Percentiles rank a stretch among this genome's conserved stretches.
phyloP scores from a whole-genome alignment of 2,329 filamentous ascomycete species.

The Seiridium cupressi region DNA sequence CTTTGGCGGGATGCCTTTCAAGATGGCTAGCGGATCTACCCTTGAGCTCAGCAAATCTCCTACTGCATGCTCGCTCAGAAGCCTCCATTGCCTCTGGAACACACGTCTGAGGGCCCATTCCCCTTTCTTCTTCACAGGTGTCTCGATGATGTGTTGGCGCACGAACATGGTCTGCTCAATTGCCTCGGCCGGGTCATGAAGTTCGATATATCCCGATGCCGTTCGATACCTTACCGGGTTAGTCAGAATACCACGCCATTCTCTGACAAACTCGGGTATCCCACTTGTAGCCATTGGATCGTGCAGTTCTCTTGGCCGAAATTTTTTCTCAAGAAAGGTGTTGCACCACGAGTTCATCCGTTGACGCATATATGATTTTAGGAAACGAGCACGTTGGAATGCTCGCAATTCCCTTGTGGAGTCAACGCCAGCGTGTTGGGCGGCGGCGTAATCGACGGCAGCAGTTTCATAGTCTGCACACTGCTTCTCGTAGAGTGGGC shows the following conservation, averaged over 20 bases:
- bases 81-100: not conserved
- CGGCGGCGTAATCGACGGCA: conserved; percentile 21
- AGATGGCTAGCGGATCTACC: conserved; percentile 13
- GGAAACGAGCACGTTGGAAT: conserved; percentile 23
- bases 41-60: conserved; percentile 11
- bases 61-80: conserved; percentile 15
- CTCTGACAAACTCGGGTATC: conserved; percentile 42
- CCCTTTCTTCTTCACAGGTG: conserved; percentile 7
- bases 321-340: conserved; percentile 17
- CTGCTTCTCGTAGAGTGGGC: conserved; percentile 23
- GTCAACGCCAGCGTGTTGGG: conserved; percentile 20
- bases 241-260: conserved; percentile 46
- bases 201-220: conserved; percentile 34
- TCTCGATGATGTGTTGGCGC: conserved; percentile 3
- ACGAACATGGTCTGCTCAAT: conserved; percentile 13
- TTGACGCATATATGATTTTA: conserved; percentile 30
- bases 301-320: conserved; percentile 8
- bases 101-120: not conserved
- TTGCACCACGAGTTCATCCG: conserved; percentile 25
- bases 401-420: conserved; percentile 11
- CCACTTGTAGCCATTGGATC: conserved; percentile 15
- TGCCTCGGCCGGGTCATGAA: conserved; percentile 24
- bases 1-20: conserved; percentile 5
- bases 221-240: conserved; percentile 33
- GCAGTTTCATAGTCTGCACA: conserved; percentile 20